Conservation (phyloP, 768 basidiomycete genomes). For the Lyophyllum shimeji region DNA sequence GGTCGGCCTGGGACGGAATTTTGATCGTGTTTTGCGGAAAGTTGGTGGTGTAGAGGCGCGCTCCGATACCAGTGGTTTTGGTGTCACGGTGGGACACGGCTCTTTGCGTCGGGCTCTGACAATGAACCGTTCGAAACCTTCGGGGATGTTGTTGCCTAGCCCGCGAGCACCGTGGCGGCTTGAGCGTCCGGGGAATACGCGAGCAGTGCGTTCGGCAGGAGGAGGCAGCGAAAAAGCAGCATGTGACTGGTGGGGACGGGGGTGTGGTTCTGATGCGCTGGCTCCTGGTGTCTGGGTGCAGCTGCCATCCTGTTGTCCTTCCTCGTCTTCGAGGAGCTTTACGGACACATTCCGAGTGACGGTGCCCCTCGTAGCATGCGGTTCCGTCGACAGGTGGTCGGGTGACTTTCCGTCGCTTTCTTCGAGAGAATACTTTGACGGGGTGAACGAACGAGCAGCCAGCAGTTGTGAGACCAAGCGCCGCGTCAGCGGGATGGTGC, state of each 20-base stretch:
- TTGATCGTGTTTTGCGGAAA: background rate
- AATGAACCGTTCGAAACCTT: background rate
- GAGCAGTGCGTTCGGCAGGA: background rate
- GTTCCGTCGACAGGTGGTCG: background rate
- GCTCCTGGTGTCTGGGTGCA: background rate
- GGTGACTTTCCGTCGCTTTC: slow-evolving; percentile 4
- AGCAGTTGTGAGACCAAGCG: slow-evolving; percentile 9
- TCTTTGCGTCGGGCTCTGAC: background rate
- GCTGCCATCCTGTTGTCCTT: background rate
- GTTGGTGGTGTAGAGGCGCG: too few relatives aligned
- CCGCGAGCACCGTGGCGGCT: background rate
- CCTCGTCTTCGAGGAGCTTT: background rate
- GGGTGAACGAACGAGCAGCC: background rate
- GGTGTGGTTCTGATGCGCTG: background rate
- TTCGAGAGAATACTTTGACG: background rate
- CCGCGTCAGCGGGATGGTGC: slow-evolving; percentile 10
- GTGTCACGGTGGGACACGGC: too few relatives aligned
- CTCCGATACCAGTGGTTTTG: too few relatives aligned
- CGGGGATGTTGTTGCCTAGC: background rate
- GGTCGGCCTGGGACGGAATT: background rate
- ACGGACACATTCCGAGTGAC: background rate
- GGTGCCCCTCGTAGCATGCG: background rate
- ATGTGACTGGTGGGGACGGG: background rate
- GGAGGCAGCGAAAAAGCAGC: slow-evolving; percentile 3
- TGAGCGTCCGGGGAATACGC: background rate